These are phyloP conservation scores for Stramenopiles sp. DNA, from an alignment of 352 stramenopile genomes.

Conservation along the genomic window DNA sequence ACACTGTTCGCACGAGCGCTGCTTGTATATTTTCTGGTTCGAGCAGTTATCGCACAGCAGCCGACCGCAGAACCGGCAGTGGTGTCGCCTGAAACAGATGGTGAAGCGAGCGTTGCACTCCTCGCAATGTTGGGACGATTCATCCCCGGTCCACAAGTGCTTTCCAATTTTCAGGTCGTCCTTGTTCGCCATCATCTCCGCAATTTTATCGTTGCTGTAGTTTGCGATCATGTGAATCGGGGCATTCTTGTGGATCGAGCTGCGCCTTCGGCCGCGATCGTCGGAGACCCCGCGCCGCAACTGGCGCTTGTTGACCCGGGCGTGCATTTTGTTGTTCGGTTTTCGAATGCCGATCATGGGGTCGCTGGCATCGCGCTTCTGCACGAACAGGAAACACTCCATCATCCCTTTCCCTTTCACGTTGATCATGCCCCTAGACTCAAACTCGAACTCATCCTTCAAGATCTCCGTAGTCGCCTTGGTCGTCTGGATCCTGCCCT, in stretches of 20 bases:
- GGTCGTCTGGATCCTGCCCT: slow-evolving; percentile 52
- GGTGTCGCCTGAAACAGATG: slow-evolving; percentile 45
- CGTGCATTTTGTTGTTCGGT: too few relatives aligned
- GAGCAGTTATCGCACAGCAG: slow-evolving; percentile 51
- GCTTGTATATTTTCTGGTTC: slow-evolving; percentile 31
- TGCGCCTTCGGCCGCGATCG: too few relatives aligned
- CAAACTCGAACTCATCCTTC: slow-evolving; percentile 41
- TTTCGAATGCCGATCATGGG: too few relatives aligned
- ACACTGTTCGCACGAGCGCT: neutral
- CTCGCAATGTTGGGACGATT: neutral
- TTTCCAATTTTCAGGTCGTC: too few relatives aligned
- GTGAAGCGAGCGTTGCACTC: slow-evolving; percentile 23
- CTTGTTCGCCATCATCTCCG: too few relatives aligned
- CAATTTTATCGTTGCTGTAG: too few relatives aligned
- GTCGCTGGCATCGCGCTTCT: slow-evolving; percentile 14
- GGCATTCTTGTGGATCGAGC: too few relatives aligned
- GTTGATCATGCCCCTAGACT: slow-evolving; percentile 44
- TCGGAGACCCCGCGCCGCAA: too few relatives aligned
- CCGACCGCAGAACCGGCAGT: slow-evolving; percentile 55
- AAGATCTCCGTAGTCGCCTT: slow-evolving; percentile 40
- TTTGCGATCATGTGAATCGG: too few relatives aligned
- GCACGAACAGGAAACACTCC: slow-evolving; percentile 53
- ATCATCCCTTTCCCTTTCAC: slow-evolving; percentile 54
- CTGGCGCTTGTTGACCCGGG: too few relatives aligned
- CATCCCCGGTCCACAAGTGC: neutral